phyloP scores from a whole-genome alignment of 2,329 filamentous ascomycete species.

The Penicillium hordei region DNA sequence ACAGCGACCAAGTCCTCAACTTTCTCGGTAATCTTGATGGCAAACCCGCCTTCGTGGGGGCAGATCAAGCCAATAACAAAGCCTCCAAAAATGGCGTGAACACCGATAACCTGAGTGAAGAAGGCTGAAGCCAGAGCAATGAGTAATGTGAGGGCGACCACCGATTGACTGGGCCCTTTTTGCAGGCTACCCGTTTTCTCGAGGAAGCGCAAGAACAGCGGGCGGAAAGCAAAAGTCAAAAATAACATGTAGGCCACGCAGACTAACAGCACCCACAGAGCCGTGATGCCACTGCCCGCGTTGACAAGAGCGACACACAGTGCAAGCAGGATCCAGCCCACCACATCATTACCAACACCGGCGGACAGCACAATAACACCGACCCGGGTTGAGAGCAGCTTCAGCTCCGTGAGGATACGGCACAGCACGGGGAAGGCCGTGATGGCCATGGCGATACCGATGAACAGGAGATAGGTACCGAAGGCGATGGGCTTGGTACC shows the following conservation, averaged over 20 bases:
- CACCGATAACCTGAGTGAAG: slow-evolving; percentile 86
- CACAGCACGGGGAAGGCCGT: slow-evolving; percentile 89
- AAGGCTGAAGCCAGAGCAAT: slow-evolving; percentile 77
- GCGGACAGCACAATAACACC: slow-evolving; percentile 87
- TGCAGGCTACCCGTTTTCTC: slow-evolving; percentile 73
- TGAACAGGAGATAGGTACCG: slow-evolving; percentile 70
- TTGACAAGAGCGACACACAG: slow-evolving; percentile 93
- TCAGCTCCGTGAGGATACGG: slow-evolving; percentile 87
- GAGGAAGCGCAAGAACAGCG: slow-evolving; percentile 72
- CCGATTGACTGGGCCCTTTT: slow-evolving; percentile 81
- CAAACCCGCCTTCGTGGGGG: slow-evolving; percentile 84
- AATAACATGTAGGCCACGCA: slow-evolving; percentile 74
- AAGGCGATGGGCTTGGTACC: slow-evolving; percentile 60
- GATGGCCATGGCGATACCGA: slow-evolving; percentile 90
- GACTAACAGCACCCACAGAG: slow-evolving; percentile 79
- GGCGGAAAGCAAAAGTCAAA: slow-evolving; percentile 69
- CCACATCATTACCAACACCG: slow-evolving; percentile 88
- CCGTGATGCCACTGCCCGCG: slow-evolving; percentile 75
- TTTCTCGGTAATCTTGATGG: slow-evolving; percentile 89
- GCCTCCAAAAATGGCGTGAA: slow-evolving; percentile 91
- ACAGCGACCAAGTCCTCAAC: slow-evolving; percentile 86
- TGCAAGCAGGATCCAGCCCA: slow-evolving; percentile 87
- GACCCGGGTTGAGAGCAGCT: slow-evolving; percentile 77
- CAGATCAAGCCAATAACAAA: slow-evolving; percentile 89
- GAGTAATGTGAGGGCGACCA: slow-evolving; percentile 79